Conservation (phyloP, 1,284 basidiomycete genomes). For the Leccinum pseudoinsigne region DNA sequence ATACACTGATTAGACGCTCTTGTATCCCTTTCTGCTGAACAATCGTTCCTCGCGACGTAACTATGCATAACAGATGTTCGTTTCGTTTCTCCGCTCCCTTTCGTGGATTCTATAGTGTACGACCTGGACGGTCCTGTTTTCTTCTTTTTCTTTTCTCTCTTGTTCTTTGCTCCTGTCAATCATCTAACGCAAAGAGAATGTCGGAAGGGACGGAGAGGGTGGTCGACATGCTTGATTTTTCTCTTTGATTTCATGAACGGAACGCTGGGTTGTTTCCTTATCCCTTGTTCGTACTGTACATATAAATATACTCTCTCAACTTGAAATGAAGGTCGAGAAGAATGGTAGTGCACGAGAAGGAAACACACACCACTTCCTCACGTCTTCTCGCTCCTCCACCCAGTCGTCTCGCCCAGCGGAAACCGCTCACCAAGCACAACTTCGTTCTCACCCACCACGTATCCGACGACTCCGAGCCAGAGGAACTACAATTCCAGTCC, state of each 20-base stretch:
- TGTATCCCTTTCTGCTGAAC: not conserved
- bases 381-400: no score
- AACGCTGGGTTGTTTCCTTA: not conserved
- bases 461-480: constrained; percentile 68
- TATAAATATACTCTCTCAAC: not conserved
- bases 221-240: not conserved
- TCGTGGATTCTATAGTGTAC: not conserved
- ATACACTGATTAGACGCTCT: not conserved
- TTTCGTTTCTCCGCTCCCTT: not conserved
- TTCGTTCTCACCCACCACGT: constrained; percentile 40
- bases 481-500: constrained; percentile 39
- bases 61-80: not conserved
- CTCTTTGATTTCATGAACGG: not conserved
- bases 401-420: no score
- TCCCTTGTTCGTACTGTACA: not conserved
- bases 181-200: not conserved
- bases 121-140: not conserved
- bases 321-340: not conserved
- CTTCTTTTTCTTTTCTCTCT: not conserved
- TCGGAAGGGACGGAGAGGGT: not conserved
- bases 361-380: no score
- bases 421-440: no score
- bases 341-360: no score
- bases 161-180: not conserved
- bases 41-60: not conserved